phyloP scores from a whole-genome alignment of 495 filamentous ascomycete genomes.

The Neohortaea acidophila region DNA sequence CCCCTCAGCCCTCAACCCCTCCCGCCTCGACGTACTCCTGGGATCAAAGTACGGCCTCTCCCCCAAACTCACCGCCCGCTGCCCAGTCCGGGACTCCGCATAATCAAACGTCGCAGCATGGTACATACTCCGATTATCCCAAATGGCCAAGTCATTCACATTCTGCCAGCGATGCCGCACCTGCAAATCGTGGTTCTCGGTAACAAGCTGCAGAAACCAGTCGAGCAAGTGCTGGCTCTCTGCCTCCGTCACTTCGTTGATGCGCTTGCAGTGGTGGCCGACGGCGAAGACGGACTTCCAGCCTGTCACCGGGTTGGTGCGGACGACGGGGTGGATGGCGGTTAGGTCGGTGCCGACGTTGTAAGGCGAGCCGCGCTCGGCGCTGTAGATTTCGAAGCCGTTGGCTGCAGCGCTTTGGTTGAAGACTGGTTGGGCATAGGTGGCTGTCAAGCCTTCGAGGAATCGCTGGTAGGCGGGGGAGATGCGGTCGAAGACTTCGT shows the following conservation, averaged over 20 bases:
- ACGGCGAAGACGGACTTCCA: conserved; percentile 61
- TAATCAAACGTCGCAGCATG: conserved; percentile 61
- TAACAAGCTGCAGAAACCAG: conserved; percentile 47
- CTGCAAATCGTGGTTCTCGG: conserved; percentile 70
- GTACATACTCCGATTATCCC: conserved; percentile 61
- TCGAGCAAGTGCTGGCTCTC: conserved; percentile 49
- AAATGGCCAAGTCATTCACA: conserved; percentile 42
- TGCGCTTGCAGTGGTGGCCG: conserved; percentile 43
- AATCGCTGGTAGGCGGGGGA: conserved; percentile 49
- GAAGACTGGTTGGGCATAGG: conserved; percentile 48
- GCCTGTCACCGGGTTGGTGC: conserved; percentile 71
- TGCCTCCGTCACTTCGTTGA: conserved; percentile 50
- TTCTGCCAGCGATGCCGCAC: conserved; percentile 43
- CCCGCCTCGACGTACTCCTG: conserved; percentile 15
- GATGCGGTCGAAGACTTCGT: conserved; percentile 65
- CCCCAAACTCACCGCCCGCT: conserved; percentile 48
- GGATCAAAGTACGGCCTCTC: conserved; percentile 54
- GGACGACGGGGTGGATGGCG: conserved; percentile 55
- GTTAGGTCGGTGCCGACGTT: conserved; percentile 49
- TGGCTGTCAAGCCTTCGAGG: conserved; percentile 52
- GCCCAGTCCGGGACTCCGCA: conserved; percentile 41
- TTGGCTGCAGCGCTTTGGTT: conserved; percentile 38
- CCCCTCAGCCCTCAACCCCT: conserved; percentile 9
- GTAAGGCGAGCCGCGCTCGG: conserved; percentile 44
- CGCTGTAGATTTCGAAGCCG: conserved; percentile 39